These are phyloP conservation scores for Septoria linicola DNA, from an alignment of 2,329 filamentous ascomycete species.

Conservation along the genomic window DNA sequence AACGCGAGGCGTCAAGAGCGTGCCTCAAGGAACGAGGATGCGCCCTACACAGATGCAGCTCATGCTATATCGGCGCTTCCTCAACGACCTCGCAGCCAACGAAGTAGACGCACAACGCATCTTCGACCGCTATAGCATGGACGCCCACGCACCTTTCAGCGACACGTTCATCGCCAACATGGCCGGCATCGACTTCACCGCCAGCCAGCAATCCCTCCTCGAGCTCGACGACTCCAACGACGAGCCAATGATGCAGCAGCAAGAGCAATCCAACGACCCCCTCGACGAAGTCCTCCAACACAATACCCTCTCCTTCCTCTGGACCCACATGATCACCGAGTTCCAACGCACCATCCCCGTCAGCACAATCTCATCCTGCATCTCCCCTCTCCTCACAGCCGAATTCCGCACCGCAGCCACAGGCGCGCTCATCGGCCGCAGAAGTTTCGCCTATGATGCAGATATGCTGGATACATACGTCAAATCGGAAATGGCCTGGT, in stretches of 20 bases:
- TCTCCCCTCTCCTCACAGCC: conserved; percentile 58
- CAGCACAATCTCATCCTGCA: conserved; percentile 41
- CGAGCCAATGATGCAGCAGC: too few species aligned
- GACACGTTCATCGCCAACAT: conserved; percentile 77
- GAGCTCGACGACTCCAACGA: conserved; percentile 41
- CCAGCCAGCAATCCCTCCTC: not conserved
- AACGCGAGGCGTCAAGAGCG: conserved; percentile 65
- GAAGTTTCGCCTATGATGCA: conserved; percentile 66
- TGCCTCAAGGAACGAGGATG: conserved; percentile 65
- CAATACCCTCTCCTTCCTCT: conserved; percentile 60
- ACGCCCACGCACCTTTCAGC: conserved; percentile 67
- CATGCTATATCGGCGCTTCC: conserved; percentile 81
- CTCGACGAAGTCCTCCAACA: conserved; percentile 56
- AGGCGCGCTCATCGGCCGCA: conserved; percentile 56
- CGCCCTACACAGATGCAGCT: conserved; percentile 81
- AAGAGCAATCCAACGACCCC: conserved; percentile 40
- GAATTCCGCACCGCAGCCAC: conserved; percentile 53
- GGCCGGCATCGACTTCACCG: conserved; percentile 61
- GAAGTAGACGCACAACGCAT: conserved; percentile 68
- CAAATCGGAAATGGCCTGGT: conserved; percentile 74
- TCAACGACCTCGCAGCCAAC: conserved; percentile 72
- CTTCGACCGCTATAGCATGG: conserved; percentile 69
- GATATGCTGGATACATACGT: conserved; percentile 65
- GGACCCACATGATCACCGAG: conserved; percentile 63
- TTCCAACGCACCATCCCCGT: conserved; percentile 46